phyloP scores from a whole-genome alignment of 805 yeast genomes.

The Tetrapisispora arboricola region DNA sequence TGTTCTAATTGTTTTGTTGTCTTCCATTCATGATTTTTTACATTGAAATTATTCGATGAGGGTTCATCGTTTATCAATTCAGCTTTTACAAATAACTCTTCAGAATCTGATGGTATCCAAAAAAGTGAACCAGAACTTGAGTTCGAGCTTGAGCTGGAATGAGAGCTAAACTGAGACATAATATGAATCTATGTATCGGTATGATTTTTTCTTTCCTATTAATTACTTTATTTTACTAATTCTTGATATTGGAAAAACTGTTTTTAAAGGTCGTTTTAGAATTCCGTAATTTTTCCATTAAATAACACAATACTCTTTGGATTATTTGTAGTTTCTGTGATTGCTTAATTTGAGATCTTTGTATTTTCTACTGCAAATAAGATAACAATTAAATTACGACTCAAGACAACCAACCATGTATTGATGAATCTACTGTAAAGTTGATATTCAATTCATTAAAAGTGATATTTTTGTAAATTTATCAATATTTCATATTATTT shows the following conservation, averaged over 20 bases:
- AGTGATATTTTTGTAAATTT: not conserved
- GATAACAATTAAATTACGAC: too few species aligned
- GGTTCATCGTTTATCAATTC: slow-evolving; percentile 13
- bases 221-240: not conserved
- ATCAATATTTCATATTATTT: not conserved
- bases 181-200: not conserved
- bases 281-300: too few species aligned
- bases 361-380: too few species aligned
- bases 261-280: too few species aligned
- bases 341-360: too few species aligned
- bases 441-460: too few species aligned
- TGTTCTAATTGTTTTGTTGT: slow-evolving; percentile 11
- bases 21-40: slow-evolving; percentile 14
- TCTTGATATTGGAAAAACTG: too few species aligned
- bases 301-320: too few species aligned
- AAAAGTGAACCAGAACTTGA: slow-evolving; percentile 8
- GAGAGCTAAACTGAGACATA: not conserved
- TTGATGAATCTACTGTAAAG: too few species aligned
- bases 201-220: not conserved
- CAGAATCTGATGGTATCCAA: slow-evolving; percentile 24
- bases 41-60: not conserved
- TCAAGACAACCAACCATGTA: too few species aligned
- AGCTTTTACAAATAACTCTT: slow-evolving; percentile 22
- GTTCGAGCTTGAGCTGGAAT: not conserved
- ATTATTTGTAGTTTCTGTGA: too few species aligned